A percentile compares a stretch with the other conserved stretches of the same genome.
Conservation (phyloP, 192 early-diverging fungal species). For the Backusella westeae region DNA sequence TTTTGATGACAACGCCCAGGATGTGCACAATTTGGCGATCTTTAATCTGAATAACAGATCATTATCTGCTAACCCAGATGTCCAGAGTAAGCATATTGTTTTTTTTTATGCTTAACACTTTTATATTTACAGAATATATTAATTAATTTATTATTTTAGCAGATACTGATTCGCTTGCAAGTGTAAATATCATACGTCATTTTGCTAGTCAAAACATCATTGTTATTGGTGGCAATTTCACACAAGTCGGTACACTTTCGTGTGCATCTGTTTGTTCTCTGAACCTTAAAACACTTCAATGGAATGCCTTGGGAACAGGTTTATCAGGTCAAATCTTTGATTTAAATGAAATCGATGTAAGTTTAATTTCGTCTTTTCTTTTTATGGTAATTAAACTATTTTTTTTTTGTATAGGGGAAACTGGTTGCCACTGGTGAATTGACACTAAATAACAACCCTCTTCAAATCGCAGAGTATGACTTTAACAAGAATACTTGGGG, state of each 20-base stretch:
- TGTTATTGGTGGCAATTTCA: constrained; percentile 57
- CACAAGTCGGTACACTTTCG: constrained; percentile 40
- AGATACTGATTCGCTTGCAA: constrained; percentile 12
- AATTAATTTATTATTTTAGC: constrained; percentile 10
- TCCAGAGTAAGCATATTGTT: neutral
- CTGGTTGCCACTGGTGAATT: constrained; percentile 24
- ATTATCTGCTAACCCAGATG: neutral
- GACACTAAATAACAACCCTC: constrained; percentile 7
- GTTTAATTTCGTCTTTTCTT: neutral
- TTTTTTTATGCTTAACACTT: neutral
- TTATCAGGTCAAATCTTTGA: constrained; percentile 29
- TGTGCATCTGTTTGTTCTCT: constrained; percentile 31
- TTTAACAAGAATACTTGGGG: constrained; percentile 12
- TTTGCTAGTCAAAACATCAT: constrained; percentile 29
- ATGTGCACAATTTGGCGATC: constrained; percentile 32
- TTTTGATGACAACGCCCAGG: constrained; percentile 24
- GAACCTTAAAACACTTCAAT: constrained; percentile 26
- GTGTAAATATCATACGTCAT: constrained; percentile 25
- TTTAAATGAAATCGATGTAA: constrained; percentile 31
- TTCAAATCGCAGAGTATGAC: constrained; percentile 12
- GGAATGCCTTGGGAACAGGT: constrained; percentile 25
- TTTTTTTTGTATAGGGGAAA: constrained; percentile 3
- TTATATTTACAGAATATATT: neutral
- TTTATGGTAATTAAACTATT: neutral
- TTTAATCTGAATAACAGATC: constrained; percentile 49